A percentile compares a stretch with the other conserved stretches of the same genome.
Evolutionary conservation across 768 basidiomycete species (phyloP).

Genomic region (Tulasnella sp.): DNA sequence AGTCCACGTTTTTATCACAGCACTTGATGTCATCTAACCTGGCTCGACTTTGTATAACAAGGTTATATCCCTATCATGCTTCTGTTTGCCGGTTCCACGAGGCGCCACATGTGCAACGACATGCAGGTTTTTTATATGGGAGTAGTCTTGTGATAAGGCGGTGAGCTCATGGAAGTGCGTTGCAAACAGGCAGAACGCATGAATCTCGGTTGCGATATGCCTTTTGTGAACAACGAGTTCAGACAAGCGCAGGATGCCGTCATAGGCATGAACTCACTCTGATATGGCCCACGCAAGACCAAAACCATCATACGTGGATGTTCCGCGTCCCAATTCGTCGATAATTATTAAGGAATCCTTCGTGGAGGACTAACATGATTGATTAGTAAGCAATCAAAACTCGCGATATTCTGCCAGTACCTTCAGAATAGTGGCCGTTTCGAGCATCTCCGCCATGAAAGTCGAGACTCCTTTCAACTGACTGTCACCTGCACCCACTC

Average conservation of each 20-base stretch:
- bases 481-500: conserved; percentile 95
- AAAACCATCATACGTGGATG: conserved; percentile 95
- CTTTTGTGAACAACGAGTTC: conserved; percentile 29
- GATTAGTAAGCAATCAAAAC: neutral
- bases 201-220: conserved; percentile 84
- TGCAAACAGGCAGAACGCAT: conserved; percentile 90
- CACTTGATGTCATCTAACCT: conserved; percentile 35
- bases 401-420: conserved; percentile 36
- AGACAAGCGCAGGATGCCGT: neutral
- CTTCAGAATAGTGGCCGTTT: conserved; percentile 88
- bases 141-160: conserved; percentile 69
- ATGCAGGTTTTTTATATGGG: conserved; percentile 86
- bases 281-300: conserved; percentile 98
- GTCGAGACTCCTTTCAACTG: conserved; percentile 96
- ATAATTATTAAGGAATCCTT: conserved; percentile 92
- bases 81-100: conserved; percentile 26
- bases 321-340: conserved; percentile 91
- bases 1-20: neutral
- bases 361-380: conserved; percentile 58
- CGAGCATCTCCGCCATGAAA: conserved; percentile 99
- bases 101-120: conserved; percentile 83
- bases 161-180: conserved; percentile 98
- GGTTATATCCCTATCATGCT: conserved; percentile 62
- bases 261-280: conserved; percentile 45
- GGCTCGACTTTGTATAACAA: conserved; percentile 62